Conservation (phyloP, 352 stramenopile species). For the Phytopythium oedochilum region DNA sequence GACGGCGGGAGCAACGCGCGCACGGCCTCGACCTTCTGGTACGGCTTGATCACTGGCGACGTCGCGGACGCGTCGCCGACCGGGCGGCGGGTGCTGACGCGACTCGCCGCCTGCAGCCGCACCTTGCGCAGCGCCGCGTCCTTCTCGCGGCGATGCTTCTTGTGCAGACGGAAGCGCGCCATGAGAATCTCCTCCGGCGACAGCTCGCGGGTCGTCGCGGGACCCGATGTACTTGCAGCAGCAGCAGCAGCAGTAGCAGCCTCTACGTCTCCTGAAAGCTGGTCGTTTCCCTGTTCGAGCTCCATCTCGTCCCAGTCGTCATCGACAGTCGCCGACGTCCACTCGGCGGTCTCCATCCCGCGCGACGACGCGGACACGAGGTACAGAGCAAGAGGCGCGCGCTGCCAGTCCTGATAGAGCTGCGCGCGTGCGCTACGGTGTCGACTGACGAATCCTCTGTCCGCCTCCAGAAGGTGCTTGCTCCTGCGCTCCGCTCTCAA, state of each 20-base stretch:
- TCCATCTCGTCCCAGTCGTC: neutral
- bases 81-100: neutral
- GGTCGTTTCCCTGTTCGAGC: neutral
- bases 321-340: neutral
- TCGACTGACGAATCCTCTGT: no score
- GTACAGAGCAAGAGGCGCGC: no score
- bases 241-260: neutral
- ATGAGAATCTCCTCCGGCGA: constrained; percentile 56
- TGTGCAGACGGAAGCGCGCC: constrained; percentile 74
- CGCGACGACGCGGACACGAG: neutral
- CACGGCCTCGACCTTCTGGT: neutral
- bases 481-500: no score
- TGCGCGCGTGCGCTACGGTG: no score
- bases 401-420: no score
- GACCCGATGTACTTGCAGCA: no score
- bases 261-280: neutral
- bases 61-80: neutral
- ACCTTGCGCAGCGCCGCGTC: constrained; percentile 57
- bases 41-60: constrained; percentile 4
- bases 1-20: constrained; percentile 9
- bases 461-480: no score
- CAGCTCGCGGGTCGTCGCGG: constrained; percentile 1
- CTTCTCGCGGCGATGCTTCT: constrained; percentile 67
- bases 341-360: neutral
- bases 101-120: constrained; percentile 23